Evolutionary conservation across 2,329 filamentous ascomycete genomes (phyloP), one percentile per base, ranked within the genome.

Genomic region (Microdochium paspali): DNA sequence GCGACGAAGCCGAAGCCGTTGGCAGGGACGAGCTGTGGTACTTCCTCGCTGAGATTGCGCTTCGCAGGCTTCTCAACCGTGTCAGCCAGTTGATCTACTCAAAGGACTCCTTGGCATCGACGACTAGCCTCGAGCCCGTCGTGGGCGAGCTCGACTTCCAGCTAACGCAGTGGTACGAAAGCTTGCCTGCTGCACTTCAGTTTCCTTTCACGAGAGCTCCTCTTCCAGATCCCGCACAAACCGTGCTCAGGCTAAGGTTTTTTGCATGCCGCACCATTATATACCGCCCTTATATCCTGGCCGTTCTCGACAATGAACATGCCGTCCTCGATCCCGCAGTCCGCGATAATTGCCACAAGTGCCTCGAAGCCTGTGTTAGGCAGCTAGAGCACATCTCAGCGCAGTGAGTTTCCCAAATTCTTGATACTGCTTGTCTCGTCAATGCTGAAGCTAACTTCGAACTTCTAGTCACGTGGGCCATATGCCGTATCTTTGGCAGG

Each of bases 251-350:
- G 43, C 70, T 91, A 50, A 79, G 87, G 25, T 93, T 91, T 67
- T 90, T 88, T 62, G 87, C 87, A 39, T 93, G 87, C 63, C 82
- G 86, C 48, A 91, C 87, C 24, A 90, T 91, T 57, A 91, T 93
- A 54, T 91, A 89, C 67, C 77, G 87, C 24, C 87, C 87, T 0
- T 91, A 91, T 62, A 87, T 91, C 51, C 71, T 90, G 49, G 85
- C 85, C 10, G 87, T 90, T 2, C 66, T 93, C 21, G 83, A 90
- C 58, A 87, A 90, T 51, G 85, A 90, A 57, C 81, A 81, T 54
- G 76, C 84, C 21, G 78, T 84, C 13, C 64, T 85, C 56, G 86
- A 91, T 64, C 80, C 79, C 10, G 75, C 79, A 10, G 86, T 91
- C 45, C 78, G 84, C 54, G 85, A 89, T 45, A 86, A 84, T 58